A percentile compares a stretch with the other conserved stretches of the same genome.
These are phyloP conservation scores for Quercus lobata DNA, from an alignment of 331 rosid genomes.

Conservation along the genomic window DNA sequence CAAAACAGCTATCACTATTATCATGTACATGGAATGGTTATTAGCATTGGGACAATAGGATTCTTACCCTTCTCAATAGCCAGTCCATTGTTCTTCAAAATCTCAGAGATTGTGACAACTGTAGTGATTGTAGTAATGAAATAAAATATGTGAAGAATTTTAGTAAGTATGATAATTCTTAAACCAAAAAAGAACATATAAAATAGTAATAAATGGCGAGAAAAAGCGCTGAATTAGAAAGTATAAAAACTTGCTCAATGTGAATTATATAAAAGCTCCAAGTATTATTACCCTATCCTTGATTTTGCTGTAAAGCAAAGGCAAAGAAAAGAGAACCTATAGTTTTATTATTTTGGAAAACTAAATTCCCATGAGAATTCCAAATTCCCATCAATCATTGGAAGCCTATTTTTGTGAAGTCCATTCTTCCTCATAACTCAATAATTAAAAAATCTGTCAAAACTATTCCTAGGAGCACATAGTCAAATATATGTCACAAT, in stretches of 20 bases:
- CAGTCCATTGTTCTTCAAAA: slow-evolving; percentile 89
- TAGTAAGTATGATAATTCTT: neutral
- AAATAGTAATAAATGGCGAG: neutral
- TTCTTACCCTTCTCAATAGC: slow-evolving; percentile 80
- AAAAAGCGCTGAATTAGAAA: neutral
- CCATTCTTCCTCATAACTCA: too few relatives aligned
- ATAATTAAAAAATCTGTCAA: too few relatives aligned
- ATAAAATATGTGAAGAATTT: slow-evolving; percentile 10
- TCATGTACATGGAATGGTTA: neutral
- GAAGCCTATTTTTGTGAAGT: too few relatives aligned
- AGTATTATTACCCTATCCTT: neutral
- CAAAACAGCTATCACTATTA: slow-evolving; percentile 5
- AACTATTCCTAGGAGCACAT: too few relatives aligned
- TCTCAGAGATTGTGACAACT: slow-evolving; percentile 90
- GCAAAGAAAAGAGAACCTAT: too few relatives aligned
- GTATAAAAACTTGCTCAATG: neutral
- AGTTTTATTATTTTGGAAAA: too few relatives aligned
- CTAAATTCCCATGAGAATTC: too few relatives aligned
- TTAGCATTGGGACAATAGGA: neutral
- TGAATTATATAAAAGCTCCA: neutral
- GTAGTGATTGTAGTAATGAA: slow-evolving; percentile 68
- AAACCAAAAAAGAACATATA: too few relatives aligned
- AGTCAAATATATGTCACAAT: neutral
- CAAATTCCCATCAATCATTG: too few relatives aligned
- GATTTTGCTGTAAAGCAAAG: neutral